Percentiles rank a stretch among this genome's conserved stretches.
phyloP scores from a whole-genome alignment of 163 green algal species.

The Coccomyxa subellipsoidea region DNA sequence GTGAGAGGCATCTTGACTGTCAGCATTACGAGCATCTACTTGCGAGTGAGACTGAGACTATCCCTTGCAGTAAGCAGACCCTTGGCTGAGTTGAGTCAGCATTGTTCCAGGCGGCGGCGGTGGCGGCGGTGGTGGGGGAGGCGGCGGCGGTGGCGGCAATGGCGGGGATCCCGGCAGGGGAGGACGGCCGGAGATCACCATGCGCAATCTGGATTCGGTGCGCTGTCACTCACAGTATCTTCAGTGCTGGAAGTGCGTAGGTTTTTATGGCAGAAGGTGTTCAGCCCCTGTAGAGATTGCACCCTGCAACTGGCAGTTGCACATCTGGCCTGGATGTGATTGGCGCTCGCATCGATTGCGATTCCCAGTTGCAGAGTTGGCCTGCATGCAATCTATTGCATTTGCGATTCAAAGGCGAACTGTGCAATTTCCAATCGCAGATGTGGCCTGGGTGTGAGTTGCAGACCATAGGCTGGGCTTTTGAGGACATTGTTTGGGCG shows the following conservation, averaged over 20 bases:
- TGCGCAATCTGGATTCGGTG: neutral
- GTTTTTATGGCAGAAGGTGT: neutral
- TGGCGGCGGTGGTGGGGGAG: neutral
- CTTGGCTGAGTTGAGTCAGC: neutral
- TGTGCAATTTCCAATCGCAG: too few species aligned
- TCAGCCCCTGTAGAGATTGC: neutral
- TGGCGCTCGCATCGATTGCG: too few species aligned
- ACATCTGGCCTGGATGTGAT: neutral
- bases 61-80: too few species aligned
- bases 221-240: neutral
- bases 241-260: neutral
- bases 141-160: neutral
- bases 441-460: too few species aligned
- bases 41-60: too few species aligned
- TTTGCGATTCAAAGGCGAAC: too few species aligned
- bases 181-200: neutral
- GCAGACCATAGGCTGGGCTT: too few species aligned
- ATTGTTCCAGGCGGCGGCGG: neutral
- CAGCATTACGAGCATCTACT: too few species aligned
- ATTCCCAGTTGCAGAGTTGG: too few species aligned
- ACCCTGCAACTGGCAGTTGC: neutral
- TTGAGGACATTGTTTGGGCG: too few species aligned
- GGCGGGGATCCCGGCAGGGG: neutral
- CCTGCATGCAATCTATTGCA: too few species aligned
- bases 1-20: too few species aligned